A percentile compares a stretch with the other conserved stretches of the same genome.
These are phyloP conservation scores for Talaromyces sp. DNA, from an alignment of 2,329 filamentous ascomycete species.

Conservation along the genomic window DNA sequence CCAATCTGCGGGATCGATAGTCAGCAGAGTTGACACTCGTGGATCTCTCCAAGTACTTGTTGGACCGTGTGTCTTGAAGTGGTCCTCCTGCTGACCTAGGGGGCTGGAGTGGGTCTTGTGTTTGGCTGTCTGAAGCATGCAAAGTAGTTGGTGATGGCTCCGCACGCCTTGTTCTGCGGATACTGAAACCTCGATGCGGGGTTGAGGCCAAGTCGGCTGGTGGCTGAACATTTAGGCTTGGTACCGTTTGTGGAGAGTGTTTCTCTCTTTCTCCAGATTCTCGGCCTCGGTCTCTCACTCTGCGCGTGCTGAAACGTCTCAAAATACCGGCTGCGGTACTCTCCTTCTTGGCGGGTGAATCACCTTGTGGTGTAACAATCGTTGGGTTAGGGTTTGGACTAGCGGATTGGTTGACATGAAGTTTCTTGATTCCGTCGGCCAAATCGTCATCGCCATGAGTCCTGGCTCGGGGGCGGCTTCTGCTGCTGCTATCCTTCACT, in stretches of 20 bases:
- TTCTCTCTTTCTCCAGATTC: slow-evolving; percentile 44
- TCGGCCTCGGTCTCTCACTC: slow-evolving; percentile 59
- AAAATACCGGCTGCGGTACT: slow-evolving; percentile 81
- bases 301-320: slow-evolving; percentile 85
- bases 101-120: slow-evolving; percentile 74
- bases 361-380: slow-evolving; percentile 57
- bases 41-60: slow-evolving; percentile 74
- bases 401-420: slow-evolving; percentile 55
- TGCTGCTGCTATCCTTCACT: slow-evolving; percentile 79
- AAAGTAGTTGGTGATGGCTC: slow-evolving; percentile 55
- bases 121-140: slow-evolving; percentile 60
- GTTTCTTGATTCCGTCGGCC: slow-evolving; percentile 67
- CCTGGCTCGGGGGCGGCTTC: slow-evolving; percentile 78
- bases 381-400: slow-evolving; percentile 47
- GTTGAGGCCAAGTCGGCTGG: slow-evolving; percentile 64
- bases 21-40: slow-evolving; percentile 91
- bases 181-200: slow-evolving; percentile 85
- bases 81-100: slow-evolving; percentile 59
- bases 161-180: slow-evolving; percentile 61
- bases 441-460: slow-evolving; percentile 95
- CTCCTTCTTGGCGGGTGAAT: slow-evolving; percentile 73
- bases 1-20: slow-evolving; percentile 63
- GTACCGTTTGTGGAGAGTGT: slow-evolving; percentile 65
- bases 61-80: slow-evolving; percentile 55
- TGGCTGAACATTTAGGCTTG: slow-evolving; percentile 77